These are phyloP conservation scores for Globisporangium paroecandrum DNA, from an alignment of 352 stramenopile genomes.

Conservation along the genomic window DNA sequence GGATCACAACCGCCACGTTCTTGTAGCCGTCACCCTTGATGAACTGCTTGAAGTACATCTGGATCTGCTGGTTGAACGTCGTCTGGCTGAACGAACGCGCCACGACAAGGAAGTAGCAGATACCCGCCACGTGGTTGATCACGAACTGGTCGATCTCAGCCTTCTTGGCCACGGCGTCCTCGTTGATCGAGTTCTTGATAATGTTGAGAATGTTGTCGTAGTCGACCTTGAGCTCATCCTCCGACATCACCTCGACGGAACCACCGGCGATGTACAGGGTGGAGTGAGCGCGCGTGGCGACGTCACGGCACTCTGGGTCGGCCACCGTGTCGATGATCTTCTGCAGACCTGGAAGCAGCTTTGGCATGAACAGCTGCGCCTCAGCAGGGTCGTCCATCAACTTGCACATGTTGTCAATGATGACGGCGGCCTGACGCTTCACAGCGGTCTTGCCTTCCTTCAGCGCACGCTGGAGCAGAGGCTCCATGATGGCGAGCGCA, in stretches of 20 bases:
- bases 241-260: constrained; percentile 83
- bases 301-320: constrained; percentile 96
- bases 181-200: constrained; percentile 76
- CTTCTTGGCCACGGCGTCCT: constrained; percentile 77
- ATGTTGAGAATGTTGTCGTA: constrained; percentile 82
- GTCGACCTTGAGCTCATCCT: constrained; percentile 91
- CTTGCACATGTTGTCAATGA: constrained; percentile 99
- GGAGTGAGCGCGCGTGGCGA: constrained; percentile 91
- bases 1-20: constrained; percentile 65
- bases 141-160: constrained; percentile 87
- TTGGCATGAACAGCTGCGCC: constrained; percentile 96
- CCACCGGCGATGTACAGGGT: constrained; percentile 94
- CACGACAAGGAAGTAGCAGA: constrained; percentile 85
- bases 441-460: constrained; percentile 95
- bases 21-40: constrained; percentile 61
- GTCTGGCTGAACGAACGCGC: constrained; percentile 92
- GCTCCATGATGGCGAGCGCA: constrained; percentile 96
- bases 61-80: constrained; percentile 92
- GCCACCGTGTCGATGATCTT: constrained; percentile 95
- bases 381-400: constrained; percentile 97
- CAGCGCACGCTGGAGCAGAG: constrained; percentile 94
- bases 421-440: constrained; percentile 97
- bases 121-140: constrained; percentile 87
- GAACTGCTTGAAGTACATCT: constrained; percentile 87
- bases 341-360: constrained; percentile 95